Conservation (phyloP, 345 rosid species). For the Gossypium longicalyx region DNA sequence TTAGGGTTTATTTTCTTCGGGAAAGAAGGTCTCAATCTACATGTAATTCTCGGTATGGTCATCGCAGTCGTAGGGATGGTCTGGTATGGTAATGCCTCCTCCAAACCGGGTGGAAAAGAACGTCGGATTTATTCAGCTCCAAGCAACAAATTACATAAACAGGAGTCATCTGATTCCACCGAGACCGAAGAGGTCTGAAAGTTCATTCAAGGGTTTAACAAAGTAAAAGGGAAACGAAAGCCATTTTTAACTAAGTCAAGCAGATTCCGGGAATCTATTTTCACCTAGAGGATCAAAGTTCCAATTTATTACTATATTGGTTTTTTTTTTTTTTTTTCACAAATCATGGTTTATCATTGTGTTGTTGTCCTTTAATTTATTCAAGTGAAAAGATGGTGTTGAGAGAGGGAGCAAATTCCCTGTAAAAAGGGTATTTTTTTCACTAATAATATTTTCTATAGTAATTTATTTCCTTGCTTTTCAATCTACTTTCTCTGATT, state of each 20-base stretch:
- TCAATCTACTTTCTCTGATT: background rate
- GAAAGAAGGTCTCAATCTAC: slow-evolving; percentile 84
- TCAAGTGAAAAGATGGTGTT: slow-evolving; percentile 20
- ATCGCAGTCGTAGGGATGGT: slow-evolving; percentile 86
- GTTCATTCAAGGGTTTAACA: slow-evolving; percentile 8
- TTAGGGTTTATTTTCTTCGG: slow-evolving; percentile 90
- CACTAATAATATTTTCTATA: slow-evolving; percentile 18
- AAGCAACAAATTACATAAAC: slow-evolving; percentile 51
- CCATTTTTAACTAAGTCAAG: slow-evolving; percentile 5
- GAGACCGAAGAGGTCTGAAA: slow-evolving; percentile 60
- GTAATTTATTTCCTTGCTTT: slow-evolving; percentile 26
- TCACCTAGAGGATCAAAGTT: background rate
- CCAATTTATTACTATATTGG: slow-evolving; percentile 10
- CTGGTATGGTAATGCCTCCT: slow-evolving; percentile 95
- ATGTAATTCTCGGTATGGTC: slow-evolving; percentile 82
- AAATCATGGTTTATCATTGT: slow-evolving; percentile 11
- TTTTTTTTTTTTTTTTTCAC: background rate
- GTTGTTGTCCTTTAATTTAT: slow-evolving; percentile 18
- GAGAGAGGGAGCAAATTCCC: slow-evolving; percentile 21
- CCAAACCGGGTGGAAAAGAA: slow-evolving; percentile 94
- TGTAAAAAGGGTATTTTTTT: slow-evolving; percentile 9
- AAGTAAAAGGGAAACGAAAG: background rate
- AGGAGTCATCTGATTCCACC: slow-evolving; percentile 39
- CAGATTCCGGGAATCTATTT: background rate
- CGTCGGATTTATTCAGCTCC: slow-evolving; percentile 55